Evolutionary conservation across 441 rosid species (phyloP), one percentile per base, ranked within the genome.

Genomic region (Croton laevigatus): DNA sequence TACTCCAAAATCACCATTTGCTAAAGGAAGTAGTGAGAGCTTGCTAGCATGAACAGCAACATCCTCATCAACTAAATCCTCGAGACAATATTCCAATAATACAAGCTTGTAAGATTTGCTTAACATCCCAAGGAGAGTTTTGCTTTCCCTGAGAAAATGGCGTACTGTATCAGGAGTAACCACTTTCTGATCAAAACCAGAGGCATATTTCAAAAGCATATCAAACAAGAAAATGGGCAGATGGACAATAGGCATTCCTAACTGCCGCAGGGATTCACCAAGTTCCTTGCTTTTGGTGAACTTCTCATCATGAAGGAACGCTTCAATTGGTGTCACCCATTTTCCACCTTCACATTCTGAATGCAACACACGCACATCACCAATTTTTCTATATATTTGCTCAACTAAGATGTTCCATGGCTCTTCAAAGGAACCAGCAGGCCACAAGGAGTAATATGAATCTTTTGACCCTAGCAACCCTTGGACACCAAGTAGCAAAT

Each of bases 381-480:
- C 81, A 70, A 91, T 76, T 73, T 80, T 89, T 79, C 78, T 87
- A 82, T 88, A 95, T 66, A 95, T 79, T 58, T 86, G 85, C 81
- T 95, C 97, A 55, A 95, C 97, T 71, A 95, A 84, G 78, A 91
- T 83, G 81, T 79, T 83, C 99, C 99, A 95, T 71, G 99, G 99
- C 83, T 91, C 98, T 83, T 95, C 97, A 83, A 92, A 92, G 60
- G 87, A 75, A 71, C 99, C 99, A 66, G 71, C 76, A 49, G 99
- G 99, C 91, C 93, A 92, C 66, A 95, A 74, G 74, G 95, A 83
- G 84, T 87, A 91, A 80, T 92, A 95, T 32, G 76, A 76, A 74
- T 81, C 80, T 58, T 80, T 86, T 23, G 96, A 80, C 71, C 89
- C 90, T 42, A 95, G 79, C 79, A 89, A 64, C 70, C 81, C 84